Evolutionary conservation across 169 alveolate species (phyloP), one percentile per base, ranked within the genome.

Genomic region (Eimeria praecox): DNA sequence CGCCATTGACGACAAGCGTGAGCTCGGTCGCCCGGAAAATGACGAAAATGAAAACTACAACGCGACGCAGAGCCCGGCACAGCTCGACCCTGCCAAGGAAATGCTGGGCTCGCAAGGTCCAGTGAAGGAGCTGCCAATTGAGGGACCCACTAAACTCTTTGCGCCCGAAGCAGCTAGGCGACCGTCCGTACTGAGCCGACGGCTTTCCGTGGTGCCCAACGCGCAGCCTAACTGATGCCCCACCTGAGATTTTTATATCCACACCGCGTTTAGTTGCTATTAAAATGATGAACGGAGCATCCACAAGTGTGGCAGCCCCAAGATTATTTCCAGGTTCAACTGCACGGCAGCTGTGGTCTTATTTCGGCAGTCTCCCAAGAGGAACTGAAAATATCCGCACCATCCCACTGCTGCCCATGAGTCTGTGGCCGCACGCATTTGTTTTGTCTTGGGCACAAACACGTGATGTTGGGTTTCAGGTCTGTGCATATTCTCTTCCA

Each of bases 141-240:
- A 85, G 46, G 92, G 69, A 14, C 78, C 82, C 64, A 3, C 93
- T 71, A 87, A 87, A 20, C 83, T 38, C 42, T 59, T 49, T 3
- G 64, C 75, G 10, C 4, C 62, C 30, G 93, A 87, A 20, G 82
- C 93, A 46, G n/a, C 78, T 66, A 87, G 93, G 93, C 78, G 93
- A 22, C 93, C 78, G 20, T 87, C 93, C 46, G 93, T 87, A 12
- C 83, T 87, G 52, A 87, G 93, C 42, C 82, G 93, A 46, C 78
- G 93, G 40, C 93, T 87, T 54, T 87, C 93, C 71, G 93, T 87
- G 27, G 93, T 87, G 40, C 93, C 93, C 44, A 87, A 87, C 52
- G 93, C 52, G 2, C 83, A 18, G 64, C 42, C 78, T 77, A 22
- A 6, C 75, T 85, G 64, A 49, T n/a, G 14, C n/a, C 88, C 88